Conservation (phyloP, 176 grass and related monocot species). For the Dendrocalamus sinicus region DNA sequence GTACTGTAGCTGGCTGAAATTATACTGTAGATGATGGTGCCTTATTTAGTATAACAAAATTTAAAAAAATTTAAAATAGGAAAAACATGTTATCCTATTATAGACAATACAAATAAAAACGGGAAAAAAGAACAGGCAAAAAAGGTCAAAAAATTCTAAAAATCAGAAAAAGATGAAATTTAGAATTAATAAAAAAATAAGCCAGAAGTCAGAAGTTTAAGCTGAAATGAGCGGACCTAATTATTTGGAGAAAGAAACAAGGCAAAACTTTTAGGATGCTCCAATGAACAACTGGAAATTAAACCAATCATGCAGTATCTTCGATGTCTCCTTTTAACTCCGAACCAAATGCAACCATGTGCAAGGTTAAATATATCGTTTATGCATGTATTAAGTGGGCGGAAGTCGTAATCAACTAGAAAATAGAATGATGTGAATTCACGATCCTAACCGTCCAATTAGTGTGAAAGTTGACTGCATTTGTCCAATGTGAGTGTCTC, state of each 20-base stretch:
- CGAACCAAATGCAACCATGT: background rate
- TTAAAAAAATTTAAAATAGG: no score
- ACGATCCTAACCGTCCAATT: background rate
- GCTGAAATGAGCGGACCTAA: no score
- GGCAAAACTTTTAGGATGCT: background rate
- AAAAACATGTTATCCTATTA: no score
- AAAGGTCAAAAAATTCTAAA: no score
- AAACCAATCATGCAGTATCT: background rate
- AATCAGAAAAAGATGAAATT: no score
- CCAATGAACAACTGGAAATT: background rate
- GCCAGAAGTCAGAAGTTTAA: no score
- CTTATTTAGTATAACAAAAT: no score
- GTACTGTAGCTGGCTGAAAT: no score
- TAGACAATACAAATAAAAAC: no score
- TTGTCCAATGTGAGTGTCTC: background rate
- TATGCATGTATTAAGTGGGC: background rate
- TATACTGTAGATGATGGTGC: no score
- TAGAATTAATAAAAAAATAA: no score
- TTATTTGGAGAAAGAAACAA: background rate
- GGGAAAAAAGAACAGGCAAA: no score
- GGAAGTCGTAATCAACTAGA: background rate
- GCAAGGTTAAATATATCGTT: background rate
- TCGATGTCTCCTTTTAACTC: background rate
- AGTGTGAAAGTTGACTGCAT: background rate
- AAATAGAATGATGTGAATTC: background rate